Percentiles rank a stretch among this genome's conserved stretches.
These are phyloP conservation scores for Aureobasidium leucospermi DNA, from an alignment of 2,329 filamentous ascomycete genomes.

Conservation along the genomic window DNA sequence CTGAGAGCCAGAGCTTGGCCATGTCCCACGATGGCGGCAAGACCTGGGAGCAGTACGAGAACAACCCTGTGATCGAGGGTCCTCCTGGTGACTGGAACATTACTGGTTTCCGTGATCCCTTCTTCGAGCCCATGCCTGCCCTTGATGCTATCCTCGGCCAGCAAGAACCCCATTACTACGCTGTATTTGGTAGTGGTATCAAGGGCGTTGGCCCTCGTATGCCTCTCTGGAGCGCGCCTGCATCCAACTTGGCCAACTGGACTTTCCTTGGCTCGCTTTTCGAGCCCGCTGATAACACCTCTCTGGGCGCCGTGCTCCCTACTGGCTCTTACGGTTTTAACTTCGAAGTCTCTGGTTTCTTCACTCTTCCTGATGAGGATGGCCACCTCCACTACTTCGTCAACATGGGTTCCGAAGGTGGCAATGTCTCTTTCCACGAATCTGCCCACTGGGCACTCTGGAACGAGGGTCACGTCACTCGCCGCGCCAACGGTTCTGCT, in stretches of 20 bases:
- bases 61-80: constrained; percentile 39
- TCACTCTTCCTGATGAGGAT: constrained; percentile 36
- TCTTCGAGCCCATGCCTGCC: constrained; percentile 23
- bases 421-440: constrained; percentile 35
- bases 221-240: constrained; percentile 40
- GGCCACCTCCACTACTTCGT: constrained; percentile 39
- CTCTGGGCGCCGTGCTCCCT: constrained; percentile 34
- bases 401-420: constrained; percentile 38
- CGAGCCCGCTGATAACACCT: constrained; percentile 37
- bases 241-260: constrained; percentile 38
- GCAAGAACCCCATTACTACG: constrained; percentile 38
- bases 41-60: constrained; percentile 40
- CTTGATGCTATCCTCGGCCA: constrained; percentile 37
- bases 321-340: constrained; percentile 42
- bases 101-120: constrained; percentile 35
- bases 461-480: constrained; percentile 37
- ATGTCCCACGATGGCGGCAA: constrained; percentile 39
- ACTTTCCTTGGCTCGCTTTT: constrained; percentile 41
- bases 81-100: constrained; percentile 40
- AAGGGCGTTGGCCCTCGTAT: constrained; percentile 41
- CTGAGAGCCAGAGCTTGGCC: constrained; percentile 41
- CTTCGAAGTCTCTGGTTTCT: constrained; percentile 44
- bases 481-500: constrained; percentile 37
- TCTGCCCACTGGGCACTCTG: constrained; percentile 38
- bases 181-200: constrained; percentile 41